A percentile compares a stretch with the other conserved stretches of the same genome.
Conservation (phyloP, 1,284 basidiomycete genomes). For the Ustilago cynodontis region DNA sequence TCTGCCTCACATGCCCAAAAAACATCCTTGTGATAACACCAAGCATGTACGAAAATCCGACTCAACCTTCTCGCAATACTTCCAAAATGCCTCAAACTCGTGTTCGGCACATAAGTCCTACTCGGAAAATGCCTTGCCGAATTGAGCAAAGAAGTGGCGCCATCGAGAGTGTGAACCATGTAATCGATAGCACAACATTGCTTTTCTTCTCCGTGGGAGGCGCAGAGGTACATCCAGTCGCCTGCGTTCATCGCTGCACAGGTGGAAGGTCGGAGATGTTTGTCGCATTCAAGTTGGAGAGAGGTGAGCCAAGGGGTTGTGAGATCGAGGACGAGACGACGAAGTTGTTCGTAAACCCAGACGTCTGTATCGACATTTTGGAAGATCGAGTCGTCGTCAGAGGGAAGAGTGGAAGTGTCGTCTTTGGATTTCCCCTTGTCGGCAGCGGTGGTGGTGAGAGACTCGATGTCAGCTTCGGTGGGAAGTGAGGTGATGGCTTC, state of each 20-base stretch:
- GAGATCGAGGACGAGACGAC: conserved; percentile 91
- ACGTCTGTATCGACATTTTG: conserved; percentile 75
- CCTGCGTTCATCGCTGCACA: conserved; percentile 98
- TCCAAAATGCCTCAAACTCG: conserved; percentile 87
- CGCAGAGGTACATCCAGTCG: conserved; percentile 96
- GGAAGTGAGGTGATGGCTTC: conserved; percentile 80
- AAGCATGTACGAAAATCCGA: conserved; percentile 94
- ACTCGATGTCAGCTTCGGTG: conserved; percentile 44
- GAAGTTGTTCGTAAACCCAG: conserved; percentile 94
- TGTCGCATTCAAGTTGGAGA: conserved; percentile 81
- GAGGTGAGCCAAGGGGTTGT: conserved; percentile 88
- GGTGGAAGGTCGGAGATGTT: conserved; percentile 69
- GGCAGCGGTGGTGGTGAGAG: conserved; percentile 8
- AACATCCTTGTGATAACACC: conserved; percentile 80
- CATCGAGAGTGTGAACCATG: conserved; percentile 93
- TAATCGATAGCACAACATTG: conserved; percentile 95
- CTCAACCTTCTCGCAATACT: conserved; percentile 88
- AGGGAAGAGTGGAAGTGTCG: neutral
- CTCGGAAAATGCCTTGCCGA: conserved; percentile 87
- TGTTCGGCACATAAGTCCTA: conserved; percentile 73
- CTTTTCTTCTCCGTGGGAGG: conserved; percentile 77
- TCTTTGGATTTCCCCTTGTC: conserved; percentile 69
- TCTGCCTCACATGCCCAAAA: conserved; percentile 91
- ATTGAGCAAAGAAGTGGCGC: conserved; percentile 90
- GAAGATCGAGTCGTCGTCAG: conserved; percentile 22